These are phyloP conservation scores for Cutaneotrichosporon sp. DNA, from an alignment of 1,284 basidiomycete species.

Conservation along the genomic window DNA sequence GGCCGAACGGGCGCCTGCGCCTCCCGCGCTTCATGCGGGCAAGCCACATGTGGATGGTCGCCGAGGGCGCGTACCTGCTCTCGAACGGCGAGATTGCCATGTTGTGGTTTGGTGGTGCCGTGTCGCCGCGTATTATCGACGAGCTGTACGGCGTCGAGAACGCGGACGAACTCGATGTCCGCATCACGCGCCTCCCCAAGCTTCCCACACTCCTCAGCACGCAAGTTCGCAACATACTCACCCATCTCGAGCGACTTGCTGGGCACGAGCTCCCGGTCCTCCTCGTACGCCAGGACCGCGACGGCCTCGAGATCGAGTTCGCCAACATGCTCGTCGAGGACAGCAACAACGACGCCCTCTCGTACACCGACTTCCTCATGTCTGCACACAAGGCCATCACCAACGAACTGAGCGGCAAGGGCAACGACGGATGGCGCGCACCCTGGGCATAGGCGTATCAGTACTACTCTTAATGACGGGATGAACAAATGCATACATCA, in stretches of 20 bases:
- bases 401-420: constrained; percentile 50
- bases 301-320: constrained; percentile 92
- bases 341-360: constrained; percentile 90
- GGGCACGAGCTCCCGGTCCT: constrained; percentile 67
- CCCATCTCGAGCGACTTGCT: constrained; percentile 66
- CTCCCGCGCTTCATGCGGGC: constrained; percentile 79
- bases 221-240: constrained; percentile 81
- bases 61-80: constrained; percentile 85
- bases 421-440: constrained; percentile 48
- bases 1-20: constrained; percentile 61
- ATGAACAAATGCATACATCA: constrained; percentile 10
- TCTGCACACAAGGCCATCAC: constrained; percentile 52
- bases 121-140: constrained; percentile 74
- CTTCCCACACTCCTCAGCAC: constrained; percentile 74
- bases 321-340: constrained; percentile 97
- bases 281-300: constrained; percentile 87
- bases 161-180: constrained; percentile 68
- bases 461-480: constrained; percentile 8
- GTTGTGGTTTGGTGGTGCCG: constrained; percentile 84
- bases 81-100: constrained; percentile 89
- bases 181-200: constrained; percentile 71
- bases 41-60: constrained; percentile 84
- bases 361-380: constrained; percentile 69
- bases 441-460: constrained; percentile 34
- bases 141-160: constrained; percentile 87